Evolutionary conservation across 2,329 filamentous ascomycete species (phyloP).

Genomic region (Cytospora chrysosperma): DNA sequence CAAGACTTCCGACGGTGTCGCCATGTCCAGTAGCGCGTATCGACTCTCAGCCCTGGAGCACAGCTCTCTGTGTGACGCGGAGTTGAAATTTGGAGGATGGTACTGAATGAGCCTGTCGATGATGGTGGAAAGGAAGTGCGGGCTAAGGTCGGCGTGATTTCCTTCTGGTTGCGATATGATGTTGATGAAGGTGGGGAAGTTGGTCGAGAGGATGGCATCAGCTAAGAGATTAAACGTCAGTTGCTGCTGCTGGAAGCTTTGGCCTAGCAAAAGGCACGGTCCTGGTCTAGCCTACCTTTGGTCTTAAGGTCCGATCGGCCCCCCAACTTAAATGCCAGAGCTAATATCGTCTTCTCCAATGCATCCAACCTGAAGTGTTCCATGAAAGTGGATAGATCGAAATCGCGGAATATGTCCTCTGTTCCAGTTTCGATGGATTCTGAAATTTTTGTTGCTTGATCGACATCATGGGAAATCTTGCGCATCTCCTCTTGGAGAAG

Average conservation of each 20-base stretch:
- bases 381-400: constrained; percentile 93
- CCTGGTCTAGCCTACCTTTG: constrained; percentile 66
- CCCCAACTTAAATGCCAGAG: constrained; percentile 83
- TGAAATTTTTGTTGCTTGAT: constrained; percentile 87
- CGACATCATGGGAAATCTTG: constrained; percentile 76
- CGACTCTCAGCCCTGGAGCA: constrained; percentile 65
- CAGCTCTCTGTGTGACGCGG: constrained; percentile 69
- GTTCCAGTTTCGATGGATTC: constrained; percentile 89
- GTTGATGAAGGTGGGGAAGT: constrained; percentile 74
- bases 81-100: constrained; percentile 81
- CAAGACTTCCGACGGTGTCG: constrained; percentile 69
- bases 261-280: neutral
- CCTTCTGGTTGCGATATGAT: constrained; percentile 66
- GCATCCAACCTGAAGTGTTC: constrained; percentile 94
- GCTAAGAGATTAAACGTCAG: constrained; percentile 49
- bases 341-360: constrained; percentile 81
- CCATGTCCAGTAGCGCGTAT: constrained; percentile 62
- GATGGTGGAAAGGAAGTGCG: constrained; percentile 73
- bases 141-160: constrained; percentile 64
- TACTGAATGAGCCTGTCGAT: constrained; percentile 85
- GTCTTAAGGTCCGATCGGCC: constrained; percentile 77
- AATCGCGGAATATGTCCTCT: constrained; percentile 92
- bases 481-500: constrained; percentile 81
- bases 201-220: constrained; percentile 83
- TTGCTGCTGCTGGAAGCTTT: neutral